Evolutionary conservation across 148 eudicot genomes (phyloP), one percentile per base, ranked within the genome.

Genomic region (Diospyros lotus): DNA sequence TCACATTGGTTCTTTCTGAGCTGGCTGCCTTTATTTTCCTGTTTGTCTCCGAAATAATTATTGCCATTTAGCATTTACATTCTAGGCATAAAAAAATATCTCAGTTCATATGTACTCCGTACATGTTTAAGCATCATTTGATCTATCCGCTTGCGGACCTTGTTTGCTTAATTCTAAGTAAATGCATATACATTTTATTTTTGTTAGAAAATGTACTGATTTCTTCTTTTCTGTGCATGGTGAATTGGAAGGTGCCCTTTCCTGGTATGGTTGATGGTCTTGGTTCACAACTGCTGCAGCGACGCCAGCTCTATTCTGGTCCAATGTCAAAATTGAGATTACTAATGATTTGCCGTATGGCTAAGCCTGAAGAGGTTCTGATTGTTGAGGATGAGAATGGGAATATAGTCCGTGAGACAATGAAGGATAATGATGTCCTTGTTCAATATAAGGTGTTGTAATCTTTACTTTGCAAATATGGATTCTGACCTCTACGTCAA

Each of bases 331-430:
- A 93, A 81, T 80, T 96, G 80, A 93, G 99, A 66, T 74, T 89
- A 79, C 79, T 96, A 59, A 96, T 96, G 99, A 89, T 96, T 39
- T 87, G 91, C 72, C 98, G 99, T 66, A 96, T 96, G 99, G 99
- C 98, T 55, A 96, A 96, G 85, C 99, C 98, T 68, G 99, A 96
- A 86, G 99, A 96, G 79, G 99, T 96, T 82, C 86, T 96, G 68
- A 93, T 96, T 82, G 98, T 96, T 72, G 99, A 96, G 81, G 99
- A 96, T 78, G 99, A 96, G 86, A 96, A 96, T 87, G 99, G 99
- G 69, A 96, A 96, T 84, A 96, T 96, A 75, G 99, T 93, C 73
- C 98, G 99, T 64, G 99, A 96, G 73, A 96, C 99, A 55, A 89
- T 96, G 99, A 96, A 96, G 82, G 99, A 96, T 75, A 96, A 96